Base-by-base conservation (phyloP, 2,329 filamentous ascomycete species). In the Phaeosphaeria sp. region DNA sequence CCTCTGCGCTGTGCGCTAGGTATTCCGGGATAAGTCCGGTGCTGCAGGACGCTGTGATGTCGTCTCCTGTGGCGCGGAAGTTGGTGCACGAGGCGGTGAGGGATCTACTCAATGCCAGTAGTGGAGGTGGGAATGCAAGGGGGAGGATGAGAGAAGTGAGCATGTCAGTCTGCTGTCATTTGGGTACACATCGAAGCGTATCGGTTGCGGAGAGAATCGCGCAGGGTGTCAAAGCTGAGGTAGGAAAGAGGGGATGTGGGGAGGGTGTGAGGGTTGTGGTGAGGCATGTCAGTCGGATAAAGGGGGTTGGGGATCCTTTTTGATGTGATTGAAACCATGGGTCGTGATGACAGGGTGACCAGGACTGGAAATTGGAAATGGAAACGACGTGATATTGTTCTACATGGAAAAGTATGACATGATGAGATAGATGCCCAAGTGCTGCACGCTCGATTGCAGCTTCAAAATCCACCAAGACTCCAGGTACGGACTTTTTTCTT, bases 161-260 rank as follows among this genome's bases (percentile, higher is more conserved):
- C 18, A 23, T 73, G 15, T 68, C 64, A 44, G 65, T 71, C 6
- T 69, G 67, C 43, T 75, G 72, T 54, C 46, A 52, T 25, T 56
- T 62, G 3, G 72, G 72, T 10, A 75, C 72, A 27, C 72, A 75
- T 61, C 66, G 72, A 13, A 75, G 72, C 59, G 72, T 75, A 18
- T 59, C 69, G 13, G 55, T 73, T 53, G 71, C 66, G 25, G 71
- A 75, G 63, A 21, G 58, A 54, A 69, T 74, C 58, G 69, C 63
- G 51, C 49, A 58, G 54, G 62, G 62, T 11, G 58, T 71, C 3
- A 61, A 62, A 50, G 30, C 36, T 11, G 62, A 69, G 53, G 57
- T 65, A 18, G 27, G 59, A 22, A 58, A 57, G 58, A 20, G 42
- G 36, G 51, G 55, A 54, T 21, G 46, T 43, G 50, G 46, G 6